Base-by-base conservation (phyloP, 108 stramenopile genomes). In the Stephanodiscus triporus region DNA sequence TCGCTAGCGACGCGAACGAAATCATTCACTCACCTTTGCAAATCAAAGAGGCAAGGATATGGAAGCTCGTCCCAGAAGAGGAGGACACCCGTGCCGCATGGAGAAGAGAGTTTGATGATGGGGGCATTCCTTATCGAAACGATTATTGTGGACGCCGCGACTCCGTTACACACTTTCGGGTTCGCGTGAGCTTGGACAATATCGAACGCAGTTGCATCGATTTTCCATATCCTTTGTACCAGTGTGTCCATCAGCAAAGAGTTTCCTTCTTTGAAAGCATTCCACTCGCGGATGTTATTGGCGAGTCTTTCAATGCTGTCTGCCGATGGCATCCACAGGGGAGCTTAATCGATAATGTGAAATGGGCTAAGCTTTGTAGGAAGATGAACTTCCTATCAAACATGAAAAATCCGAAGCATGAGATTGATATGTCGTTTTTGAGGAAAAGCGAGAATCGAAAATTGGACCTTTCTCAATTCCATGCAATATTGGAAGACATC, bases 351-450 rank as follows among this genome's bases (percentile, higher is more conserved):
- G 85, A 86, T 64, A 80, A 79, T 49, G 78, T 80, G 29, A 86
- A 86, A 59, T 86, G 85, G 85, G 75, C 82, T 14, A 86, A 83
- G 56, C 80, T 86, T 20, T 82, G 79, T 2, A 64, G 79, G 49
- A 83, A 84, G 60, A 81, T 81, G 82, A 73, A 76, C 50, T 83
- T 83, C 43, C 65, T 86, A 57, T 70, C 78, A 14, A 80, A 76
- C 27, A 47, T 75, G 36, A 80, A 80, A 26, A 70, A 76, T 55
- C 14, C 82, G 0, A 68, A 83, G 55, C 82, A 84, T 34, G 82
- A 83, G 62, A 61, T 86, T 45, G 82, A 83, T 43, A 81, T 83
- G 75, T 64, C 73, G 2, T 73, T 80, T 59, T 69, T 83, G 49
- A 55, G 75, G 26, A 64, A 72, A 34, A 83, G 57, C 32, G 50